Evolutionary conservation across 306 rosid species (phyloP), one percentile per base, ranked within the genome.

Genomic region (Sophora flavescens): DNA sequence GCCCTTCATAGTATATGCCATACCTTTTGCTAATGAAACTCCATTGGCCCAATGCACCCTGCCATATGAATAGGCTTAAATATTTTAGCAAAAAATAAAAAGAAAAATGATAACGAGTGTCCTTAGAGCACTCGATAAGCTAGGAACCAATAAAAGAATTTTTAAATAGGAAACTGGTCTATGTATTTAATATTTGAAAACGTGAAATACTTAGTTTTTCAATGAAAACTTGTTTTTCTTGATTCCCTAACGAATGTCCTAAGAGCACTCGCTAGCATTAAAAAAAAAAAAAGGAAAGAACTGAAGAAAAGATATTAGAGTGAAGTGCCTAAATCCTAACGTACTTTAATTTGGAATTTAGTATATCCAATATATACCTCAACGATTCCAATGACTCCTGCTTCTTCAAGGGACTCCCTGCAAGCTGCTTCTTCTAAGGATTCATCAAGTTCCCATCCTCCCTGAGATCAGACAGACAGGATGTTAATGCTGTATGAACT

Each of bases 361-460:
- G 3, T 13, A 36, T 6, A 32, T 41, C 3, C 3, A 42, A 35
- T 72, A 22, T 22, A 22, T 22, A 93, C 98, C 98, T 91, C 97
- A 57, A 95, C 89, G 10, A 60, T 85, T 68, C 99, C 99, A 8
- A 73, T 73, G 32, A 95, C 99, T 4, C 99, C 99, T 4, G 99
- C 99, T 83, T 95, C 99, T 82, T 95, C 99, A 52, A 90, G 84
- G 14, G 98, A 95, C 61, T 95, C 99, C 63, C 99, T 83, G 7
- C 74, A 87, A 80, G 99, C 99, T 73, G 99, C 99, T 69, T 90
- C 93, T 82, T 95, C 96, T 30, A 89, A 45, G 42, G 99, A 90
- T 87, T 95, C 99, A 82, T 95, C 99, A 74, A 95, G 83, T 62
- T 95, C 99, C 99, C 99, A 95, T 54, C 98, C 99, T 86, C 99